Conservation (phyloP, 225 moss, liverwort and hornwort genomes). For the Thuidium tamariscinum region DNA sequence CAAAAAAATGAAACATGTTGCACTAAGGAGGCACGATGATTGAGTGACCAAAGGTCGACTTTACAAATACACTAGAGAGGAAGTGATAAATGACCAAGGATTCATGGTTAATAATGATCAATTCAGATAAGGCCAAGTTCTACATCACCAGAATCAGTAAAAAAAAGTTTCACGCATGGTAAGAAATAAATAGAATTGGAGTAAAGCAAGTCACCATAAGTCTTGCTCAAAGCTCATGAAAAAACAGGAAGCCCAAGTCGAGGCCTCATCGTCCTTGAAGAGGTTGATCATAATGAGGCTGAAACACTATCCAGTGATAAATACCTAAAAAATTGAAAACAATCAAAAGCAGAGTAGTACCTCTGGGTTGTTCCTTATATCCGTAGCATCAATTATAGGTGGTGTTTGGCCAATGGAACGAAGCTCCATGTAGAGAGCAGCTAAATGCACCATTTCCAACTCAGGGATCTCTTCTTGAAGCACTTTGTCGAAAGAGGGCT, state of each 20-base stretch:
- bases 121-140: not conserved
- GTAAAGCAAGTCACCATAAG: not conserved
- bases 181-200: not conserved
- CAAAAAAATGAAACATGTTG: not conserved
- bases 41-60: not conserved
- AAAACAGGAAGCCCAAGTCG: not conserved
- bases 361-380: constrained; percentile 69
- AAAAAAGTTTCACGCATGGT: not conserved
- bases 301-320: not conserved
- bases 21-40: not conserved
- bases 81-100: not conserved
- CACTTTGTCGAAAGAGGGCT: constrained; percentile 81
- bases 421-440: constrained; percentile 63
- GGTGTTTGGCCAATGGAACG: constrained; percentile 52
- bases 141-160: not conserved
- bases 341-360: constrained; percentile 10
- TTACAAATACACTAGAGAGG: not conserved
- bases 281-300: not conserved
- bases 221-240: not conserved
- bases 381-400: constrained; percentile 70
- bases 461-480: constrained; percentile 56
- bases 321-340: not conserved
- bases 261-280: not conserved
- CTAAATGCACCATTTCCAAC: constrained; percentile 55
- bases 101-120: not conserved